Conservation (phyloP, 2,329 filamentous ascomycete species). For the Thelonectria rubi region DNA sequence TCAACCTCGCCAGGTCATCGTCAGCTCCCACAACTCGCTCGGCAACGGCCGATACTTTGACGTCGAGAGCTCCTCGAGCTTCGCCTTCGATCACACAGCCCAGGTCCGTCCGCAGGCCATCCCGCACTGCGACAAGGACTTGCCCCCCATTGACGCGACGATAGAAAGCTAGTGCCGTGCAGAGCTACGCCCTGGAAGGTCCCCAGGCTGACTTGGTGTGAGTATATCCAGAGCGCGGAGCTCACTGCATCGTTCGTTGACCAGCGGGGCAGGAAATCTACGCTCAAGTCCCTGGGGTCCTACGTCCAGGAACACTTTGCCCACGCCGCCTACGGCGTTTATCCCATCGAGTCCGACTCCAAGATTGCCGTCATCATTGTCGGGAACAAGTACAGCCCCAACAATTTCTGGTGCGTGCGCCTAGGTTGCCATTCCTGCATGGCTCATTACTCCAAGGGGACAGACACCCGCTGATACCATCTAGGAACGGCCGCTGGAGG, state of each 20-base stretch:
- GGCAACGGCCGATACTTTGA: slow-evolving; percentile 89
- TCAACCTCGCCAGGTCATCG: slow-evolving; percentile 67
- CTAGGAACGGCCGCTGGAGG: slow-evolving; percentile 94
- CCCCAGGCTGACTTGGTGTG: slow-evolving; percentile 83
- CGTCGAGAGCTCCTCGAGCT: slow-evolving; percentile 85
- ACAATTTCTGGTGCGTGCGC: slow-evolving; percentile 85
- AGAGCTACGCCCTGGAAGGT: slow-evolving; percentile 82
- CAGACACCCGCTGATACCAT: slow-evolving; percentile 30
- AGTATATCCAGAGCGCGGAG: slow-evolving; percentile 40
- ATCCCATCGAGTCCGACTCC: slow-evolving; percentile 78
- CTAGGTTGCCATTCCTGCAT: no score
- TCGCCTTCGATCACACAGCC: slow-evolving; percentile 84
- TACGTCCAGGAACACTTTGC: slow-evolving; percentile 92
- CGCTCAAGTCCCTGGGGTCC: slow-evolving; percentile 76
- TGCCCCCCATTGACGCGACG: slow-evolving; percentile 28
- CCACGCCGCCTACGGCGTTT: slow-evolving; percentile 81
- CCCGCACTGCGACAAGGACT: not conserved
- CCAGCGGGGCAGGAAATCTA: slow-evolving; percentile 72
- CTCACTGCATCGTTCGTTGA: slow-evolving; percentile 20
- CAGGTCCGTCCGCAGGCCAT: slow-evolving; percentile 61
- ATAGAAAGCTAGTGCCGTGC: slow-evolving; percentile 82
- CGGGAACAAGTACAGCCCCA: slow-evolving; percentile 96
- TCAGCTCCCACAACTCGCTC: slow-evolving; percentile 87
- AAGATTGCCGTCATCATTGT: slow-evolving; percentile 85
- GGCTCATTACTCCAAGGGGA: no score